These are phyloP conservation scores for Ambrosiella cleistominuta DNA, from an alignment of 2,329 filamentous ascomycete genomes.

Conservation along the genomic window DNA sequence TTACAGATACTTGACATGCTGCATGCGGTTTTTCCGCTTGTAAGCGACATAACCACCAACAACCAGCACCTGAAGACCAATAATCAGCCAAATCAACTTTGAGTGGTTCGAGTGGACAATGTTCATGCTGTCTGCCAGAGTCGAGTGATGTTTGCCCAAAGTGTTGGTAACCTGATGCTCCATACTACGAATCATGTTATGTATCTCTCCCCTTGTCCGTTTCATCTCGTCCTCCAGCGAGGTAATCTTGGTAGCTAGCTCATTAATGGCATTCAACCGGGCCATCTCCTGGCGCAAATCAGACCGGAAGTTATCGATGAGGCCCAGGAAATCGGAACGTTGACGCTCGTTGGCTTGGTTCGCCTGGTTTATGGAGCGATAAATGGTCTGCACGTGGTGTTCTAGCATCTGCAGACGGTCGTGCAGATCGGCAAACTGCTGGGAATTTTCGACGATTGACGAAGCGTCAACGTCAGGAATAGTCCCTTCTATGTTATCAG, in stretches of 20 bases:
- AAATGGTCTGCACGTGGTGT: constrained; percentile 48
- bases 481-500: constrained; percentile 23
- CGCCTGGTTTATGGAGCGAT: constrained; percentile 35
- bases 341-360: constrained; percentile 35
- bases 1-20: constrained; percentile 85
- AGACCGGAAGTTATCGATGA: constrained; percentile 28
- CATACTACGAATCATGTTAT: constrained; percentile 30
- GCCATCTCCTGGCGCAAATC: constrained; percentile 29
- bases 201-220: constrained; percentile 37
- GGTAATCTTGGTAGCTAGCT: constrained; percentile 28
- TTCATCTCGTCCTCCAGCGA: constrained; percentile 41
- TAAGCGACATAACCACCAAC: constrained; percentile 55
- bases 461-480: constrained; percentile 32
- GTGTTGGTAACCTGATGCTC: constrained; percentile 36
- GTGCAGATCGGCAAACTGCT: constrained; percentile 71
- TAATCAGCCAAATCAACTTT: constrained; percentile 47
- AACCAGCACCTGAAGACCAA: constrained; percentile 58
- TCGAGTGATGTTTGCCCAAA: constrained; percentile 32
- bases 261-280: constrained; percentile 27
- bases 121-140: constrained; percentile 30
- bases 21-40: constrained; percentile 56
- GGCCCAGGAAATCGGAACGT: constrained; percentile 29
- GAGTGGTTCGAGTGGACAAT: constrained; percentile 32
- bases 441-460: constrained; percentile 29
- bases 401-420: constrained; percentile 60